A percentile compares a stretch with the other conserved stretches of the same genome.
These are phyloP conservation scores for Dactylellina drechsleri DNA, from an alignment of 2,329 filamentous ascomycete species.

Conservation along the genomic window DNA sequence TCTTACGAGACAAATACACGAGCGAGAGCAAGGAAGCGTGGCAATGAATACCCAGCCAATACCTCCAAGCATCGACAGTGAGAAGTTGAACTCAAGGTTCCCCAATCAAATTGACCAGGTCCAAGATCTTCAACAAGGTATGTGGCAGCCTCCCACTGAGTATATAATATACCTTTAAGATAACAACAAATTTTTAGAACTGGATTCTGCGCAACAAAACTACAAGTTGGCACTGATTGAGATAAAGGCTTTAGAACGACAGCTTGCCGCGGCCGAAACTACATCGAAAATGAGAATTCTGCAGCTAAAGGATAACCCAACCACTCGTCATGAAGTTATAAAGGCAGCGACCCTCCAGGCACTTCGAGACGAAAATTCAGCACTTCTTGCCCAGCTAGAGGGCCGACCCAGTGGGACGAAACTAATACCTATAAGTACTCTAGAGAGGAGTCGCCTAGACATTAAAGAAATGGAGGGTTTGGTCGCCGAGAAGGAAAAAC, in stretches of 20 bases:
- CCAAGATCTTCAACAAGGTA: slow-evolving; percentile 79
- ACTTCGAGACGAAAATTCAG: slow-evolving; percentile 83
- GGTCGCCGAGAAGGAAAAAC: slow-evolving; percentile 78
- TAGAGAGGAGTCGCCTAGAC: slow-evolving; percentile 79
- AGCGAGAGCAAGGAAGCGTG: slow-evolving; percentile 65
- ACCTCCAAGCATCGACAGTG: not conserved
- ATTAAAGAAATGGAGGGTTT: slow-evolving; percentile 76
- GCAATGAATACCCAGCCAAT: slow-evolving; percentile 61
- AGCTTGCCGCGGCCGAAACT: slow-evolving; percentile 68
- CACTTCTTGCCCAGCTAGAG: slow-evolving; percentile 78
- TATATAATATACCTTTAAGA: slow-evolving; percentile 11
- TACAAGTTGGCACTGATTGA: slow-evolving; percentile 78
- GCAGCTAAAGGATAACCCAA: slow-evolving; percentile 90
- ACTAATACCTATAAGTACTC: slow-evolving; percentile 78
- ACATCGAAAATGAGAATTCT: slow-evolving; percentile 80
- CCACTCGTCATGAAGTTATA: slow-evolving; percentile 82
- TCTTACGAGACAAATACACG: slow-evolving; percentile 77
- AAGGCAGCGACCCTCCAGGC: slow-evolving; percentile 82
- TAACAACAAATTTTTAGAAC: slow-evolving; percentile 64
- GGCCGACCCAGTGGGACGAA: slow-evolving; percentile 66
- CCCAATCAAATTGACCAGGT: slow-evolving; percentile 85
- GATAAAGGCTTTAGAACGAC: slow-evolving; percentile 70
- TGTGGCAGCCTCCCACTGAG: not conserved
- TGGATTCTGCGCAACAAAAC: slow-evolving; percentile 77
- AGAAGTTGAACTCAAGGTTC: not conserved